Percentiles rank a stretch among this genome's conserved stretches.
These are phyloP conservation scores for Fraxinus latifolia DNA, from an alignment of 305 asterid species.

Conservation along the genomic window DNA sequence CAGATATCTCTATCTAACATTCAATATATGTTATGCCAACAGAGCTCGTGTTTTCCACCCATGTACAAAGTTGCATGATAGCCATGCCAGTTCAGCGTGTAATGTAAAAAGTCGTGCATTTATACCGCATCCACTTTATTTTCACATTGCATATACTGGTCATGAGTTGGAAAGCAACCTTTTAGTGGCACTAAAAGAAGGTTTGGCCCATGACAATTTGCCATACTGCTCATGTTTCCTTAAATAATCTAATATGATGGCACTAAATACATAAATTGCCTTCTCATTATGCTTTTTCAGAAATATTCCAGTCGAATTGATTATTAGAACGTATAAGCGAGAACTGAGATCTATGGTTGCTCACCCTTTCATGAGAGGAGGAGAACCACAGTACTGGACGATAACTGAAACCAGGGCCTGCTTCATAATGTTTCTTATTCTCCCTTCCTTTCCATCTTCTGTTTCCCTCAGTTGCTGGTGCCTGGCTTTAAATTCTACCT, in stretches of 20 bases:
- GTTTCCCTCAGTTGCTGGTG: neutral
- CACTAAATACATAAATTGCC: neutral
- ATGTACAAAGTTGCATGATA: neutral
- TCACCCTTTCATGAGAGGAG: neutral
- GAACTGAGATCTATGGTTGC: neutral
- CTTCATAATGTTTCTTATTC: neutral
- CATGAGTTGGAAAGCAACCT: neutral
- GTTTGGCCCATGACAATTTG: neutral
- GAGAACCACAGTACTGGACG: neutral
- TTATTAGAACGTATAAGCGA: neutral
- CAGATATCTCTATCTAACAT: neutral
- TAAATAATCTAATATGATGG: neutral
- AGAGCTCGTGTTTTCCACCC: neutral
- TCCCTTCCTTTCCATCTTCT: neutral
- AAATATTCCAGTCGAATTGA: neutral
- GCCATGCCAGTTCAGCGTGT: neutral
- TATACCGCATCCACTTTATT: neutral
- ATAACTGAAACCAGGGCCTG: neutral
- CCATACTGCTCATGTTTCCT: neutral
- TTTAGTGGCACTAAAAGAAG: neutral
- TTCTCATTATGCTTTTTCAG: neutral
- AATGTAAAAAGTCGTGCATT: neutral
- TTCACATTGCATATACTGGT: neutral
- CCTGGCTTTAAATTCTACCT: neutral
- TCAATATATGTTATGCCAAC: neutral